Evolutionary conservation across 2,329 filamentous ascomycete genomes (phyloP), one percentile per base, ranked within the genome.

Genomic region (Alternaria burnsii): DNA sequence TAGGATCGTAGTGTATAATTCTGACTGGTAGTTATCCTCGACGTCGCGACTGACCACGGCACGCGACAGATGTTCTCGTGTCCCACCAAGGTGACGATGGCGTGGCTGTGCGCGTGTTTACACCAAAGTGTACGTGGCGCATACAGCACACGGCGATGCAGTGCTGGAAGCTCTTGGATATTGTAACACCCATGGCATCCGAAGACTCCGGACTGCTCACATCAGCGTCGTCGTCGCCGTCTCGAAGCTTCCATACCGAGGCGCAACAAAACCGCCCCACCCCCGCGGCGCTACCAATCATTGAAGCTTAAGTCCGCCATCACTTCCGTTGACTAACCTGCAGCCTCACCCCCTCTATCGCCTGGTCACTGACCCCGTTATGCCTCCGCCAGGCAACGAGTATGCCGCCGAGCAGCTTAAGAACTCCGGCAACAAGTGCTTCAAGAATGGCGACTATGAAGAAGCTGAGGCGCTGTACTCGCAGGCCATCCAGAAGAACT

Each of bases 401-500:
- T 77, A 76, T 63, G 75, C 74, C 47, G 82, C 82, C 26, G 82
- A 84, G 55, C 76, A 80, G 63, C 76, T 84, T 28, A 84, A 84
- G 65, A 79, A 78, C 56, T 75, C 82, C 52, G 89, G 89, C 65
- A 91, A 91, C 77, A 82, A 81, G 52, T 85, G 84, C 73, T 94
- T 91, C 78, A 84, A 87, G 62, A 79, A 82, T 9, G 87, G 86
- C 62, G 88, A 94, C 69, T 94, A 85, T 72, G 77, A 80, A 5
- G 83, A 81, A 24, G 91, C 91, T 38, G 90, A 93, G 64, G 83
- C 83, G 20, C 80, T 89, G 59, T 94, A 94, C 78, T 90, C 89
- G 5, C 87, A 91, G 77, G 91, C 91, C 82, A 93, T 97, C 69
- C 88, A 91, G 70, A 88, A 89, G 74, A 92, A 97, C 78, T 86